Evolutionary conservation across 495 filamentous ascomycete species (phyloP).

Genomic region (Thozetella sp.): DNA sequence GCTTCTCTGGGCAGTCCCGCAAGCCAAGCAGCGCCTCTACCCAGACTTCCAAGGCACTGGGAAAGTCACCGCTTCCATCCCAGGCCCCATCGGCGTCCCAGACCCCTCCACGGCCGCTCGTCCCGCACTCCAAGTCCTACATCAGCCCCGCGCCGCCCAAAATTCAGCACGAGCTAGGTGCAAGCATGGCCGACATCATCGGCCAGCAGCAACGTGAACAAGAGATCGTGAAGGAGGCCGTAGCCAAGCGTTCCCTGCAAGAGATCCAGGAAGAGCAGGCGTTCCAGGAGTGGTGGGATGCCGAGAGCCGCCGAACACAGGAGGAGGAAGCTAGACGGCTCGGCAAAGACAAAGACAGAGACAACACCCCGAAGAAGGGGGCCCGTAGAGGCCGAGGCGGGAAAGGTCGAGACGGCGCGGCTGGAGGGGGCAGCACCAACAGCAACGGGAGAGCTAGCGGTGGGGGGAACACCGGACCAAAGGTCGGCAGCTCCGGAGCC

Average conservation of each 20-base stretch:
- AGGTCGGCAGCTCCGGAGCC: not conserved
- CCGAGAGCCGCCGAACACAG: slow-evolving; percentile 72
- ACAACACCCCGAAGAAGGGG: slow-evolving; percentile 22
- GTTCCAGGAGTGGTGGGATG: slow-evolving; percentile 98
- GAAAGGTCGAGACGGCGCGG: slow-evolving; percentile 8
- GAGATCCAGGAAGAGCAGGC: slow-evolving; percentile 97
- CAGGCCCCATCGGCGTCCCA: not conserved
- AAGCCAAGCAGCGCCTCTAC: slow-evolving; percentile 14
- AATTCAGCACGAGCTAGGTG: slow-evolving; percentile 60
- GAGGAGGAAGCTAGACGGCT: slow-evolving; percentile 61
- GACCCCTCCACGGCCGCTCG: slow-evolving; percentile 19
- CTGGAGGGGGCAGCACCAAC: not conserved
- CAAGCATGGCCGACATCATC: slow-evolving; percentile 87
- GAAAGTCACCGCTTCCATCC: slow-evolving; percentile 4
- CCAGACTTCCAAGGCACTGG: slow-evolving; percentile 3
- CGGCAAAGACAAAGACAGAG: slow-evolving; percentile 26
- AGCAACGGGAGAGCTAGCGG: slow-evolving; percentile 4
- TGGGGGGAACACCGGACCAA: not conserved
- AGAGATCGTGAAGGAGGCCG: slow-evolving; percentile 78
- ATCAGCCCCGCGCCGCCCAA: slow-evolving; percentile 39
- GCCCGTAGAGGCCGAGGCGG: slow-evolving; percentile 29
- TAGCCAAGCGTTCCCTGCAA: slow-evolving; percentile 79
- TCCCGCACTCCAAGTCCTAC: slow-evolving; percentile 54
- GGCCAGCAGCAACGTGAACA: slow-evolving; percentile 85
- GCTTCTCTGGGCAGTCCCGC: slow-evolving; percentile 50